Evolutionary conservation across 1,284 basidiomycete species (phyloP), one percentile per base, ranked within the genome.

Genomic region (Tylopilus sp.): DNA sequence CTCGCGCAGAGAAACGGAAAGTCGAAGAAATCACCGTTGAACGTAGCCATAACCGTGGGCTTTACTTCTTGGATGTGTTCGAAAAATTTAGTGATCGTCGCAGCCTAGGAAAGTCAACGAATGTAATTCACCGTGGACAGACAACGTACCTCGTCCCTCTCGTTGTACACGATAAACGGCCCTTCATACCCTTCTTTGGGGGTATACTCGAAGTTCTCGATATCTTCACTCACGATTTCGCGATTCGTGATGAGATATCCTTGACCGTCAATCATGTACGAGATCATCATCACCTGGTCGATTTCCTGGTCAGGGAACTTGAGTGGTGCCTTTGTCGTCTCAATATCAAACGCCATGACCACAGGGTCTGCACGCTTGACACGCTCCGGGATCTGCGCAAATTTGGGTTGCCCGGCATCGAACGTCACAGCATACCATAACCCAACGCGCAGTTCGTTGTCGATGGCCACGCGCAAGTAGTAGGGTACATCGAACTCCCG

Each of bases 251-350:
- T 98, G 55, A 99, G 81, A 64, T 89, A 99, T 0, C 96, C 96
- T 67, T 98, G 91, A 0, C 92, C 93, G 66, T 96, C 93, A 31
- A 96, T 75, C 92, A 96, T 96, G 72, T 95, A 96, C 38, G 96
- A 99, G 59, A 99, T 99, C 96, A 99, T 99, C 95, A 99, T 99
- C 62, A 99, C 92, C 66, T 96, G 94, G 73, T 99, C 96, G 18
- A 90, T 86, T 11, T 87, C 83, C 59, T 93, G 89, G 73, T 99
- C 96, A 1, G 96, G 96, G 66, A 99, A 99, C 71, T 99, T 99
- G 65, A 99, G 84, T 12, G 96, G 96, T 42, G 93, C 90, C 72
- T 99, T 99, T 1, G 94, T 94, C 26, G 93, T 96, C 73, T 99
- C 96, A 64, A 99, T 99, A 82, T 99, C 96, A 70, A 82, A 99